A percentile compares a stretch with the other conserved stretches of the same genome.
Evolutionary conservation across 2,329 filamentous ascomycete genomes (phyloP).

Genomic region (Septoria linicola): DNA sequence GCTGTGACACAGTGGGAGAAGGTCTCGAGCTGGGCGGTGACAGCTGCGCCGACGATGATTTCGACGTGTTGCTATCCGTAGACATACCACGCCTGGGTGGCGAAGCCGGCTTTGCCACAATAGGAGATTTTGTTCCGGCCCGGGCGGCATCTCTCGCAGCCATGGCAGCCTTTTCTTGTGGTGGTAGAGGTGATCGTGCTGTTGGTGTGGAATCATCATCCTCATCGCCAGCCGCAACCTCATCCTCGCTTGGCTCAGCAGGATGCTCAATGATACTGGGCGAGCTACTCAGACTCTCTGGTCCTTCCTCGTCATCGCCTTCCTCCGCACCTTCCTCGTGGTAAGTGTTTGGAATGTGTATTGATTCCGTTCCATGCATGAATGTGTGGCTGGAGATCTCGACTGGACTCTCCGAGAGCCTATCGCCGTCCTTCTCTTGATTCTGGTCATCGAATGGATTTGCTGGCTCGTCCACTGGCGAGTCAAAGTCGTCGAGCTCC

Average conservation of each 20-base stretch:
- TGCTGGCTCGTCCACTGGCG: constrained; percentile 41
- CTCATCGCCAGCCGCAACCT: constrained; percentile 19
- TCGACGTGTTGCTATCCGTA: constrained; percentile 25
- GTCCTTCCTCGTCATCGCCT: constrained; percentile 24
- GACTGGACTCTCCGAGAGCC: constrained; percentile 66
- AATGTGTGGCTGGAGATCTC: constrained; percentile 57
- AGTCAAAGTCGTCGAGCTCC: constrained; percentile 70
- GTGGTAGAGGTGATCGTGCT: constrained; percentile 32
- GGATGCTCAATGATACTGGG: constrained; percentile 36
- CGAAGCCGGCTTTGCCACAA: constrained; percentile 4
- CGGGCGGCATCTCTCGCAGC: neutral
- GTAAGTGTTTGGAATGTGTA: constrained; percentile 37
- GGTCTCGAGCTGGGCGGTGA: constrained; percentile 23
- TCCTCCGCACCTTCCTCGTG: constrained; percentile 23
- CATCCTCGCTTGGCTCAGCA: constrained; percentile 24
- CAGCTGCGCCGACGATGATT: constrained; percentile 29
- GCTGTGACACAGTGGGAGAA: constrained; percentile 49
- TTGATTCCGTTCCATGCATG: constrained; percentile 41
- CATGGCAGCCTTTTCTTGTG: constrained; percentile 1
- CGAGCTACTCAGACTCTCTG: constrained; percentile 32
- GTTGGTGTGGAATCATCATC: constrained; percentile 37
- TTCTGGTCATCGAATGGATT: constrained; percentile 45
- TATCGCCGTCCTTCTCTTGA: constrained; percentile 39
- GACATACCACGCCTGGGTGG: constrained; percentile 23
- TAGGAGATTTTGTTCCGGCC: constrained; percentile 1